phyloP scores from a whole-genome alignment of 257 asterid species.

The Buddleja alternifolia region DNA sequence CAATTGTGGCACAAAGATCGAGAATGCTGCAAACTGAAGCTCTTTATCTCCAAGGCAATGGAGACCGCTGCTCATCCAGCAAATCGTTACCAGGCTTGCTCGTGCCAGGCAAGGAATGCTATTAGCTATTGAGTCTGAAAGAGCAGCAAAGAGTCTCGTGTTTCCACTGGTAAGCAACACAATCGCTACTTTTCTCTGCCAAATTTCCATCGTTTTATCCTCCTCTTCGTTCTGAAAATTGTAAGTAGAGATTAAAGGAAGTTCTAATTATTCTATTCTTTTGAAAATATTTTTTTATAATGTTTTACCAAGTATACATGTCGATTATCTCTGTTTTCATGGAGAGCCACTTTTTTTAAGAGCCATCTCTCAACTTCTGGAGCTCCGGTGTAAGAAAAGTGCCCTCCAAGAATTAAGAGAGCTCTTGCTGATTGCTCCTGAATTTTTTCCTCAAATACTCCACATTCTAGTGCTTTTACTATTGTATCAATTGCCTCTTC shows the following conservation, averaged over 20 bases:
- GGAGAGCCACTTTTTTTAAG: conserved; percentile 58
- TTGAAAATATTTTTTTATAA: too few species aligned
- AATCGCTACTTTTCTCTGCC: conserved; percentile 61
- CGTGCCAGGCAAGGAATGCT: conserved; percentile 75
- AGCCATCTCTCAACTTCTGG: conserved; percentile 62
- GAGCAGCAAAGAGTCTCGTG: conserved; percentile 52
- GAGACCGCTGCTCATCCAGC: conserved; percentile 68
- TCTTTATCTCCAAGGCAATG: conserved; percentile 42
- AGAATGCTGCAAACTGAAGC: conserved; percentile 49
- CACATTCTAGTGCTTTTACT: conserved; percentile 50
- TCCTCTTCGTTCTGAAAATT: conserved; percentile 57
- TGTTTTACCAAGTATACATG: conserved; percentile 37
- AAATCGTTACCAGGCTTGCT: conserved; percentile 68
- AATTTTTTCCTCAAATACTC: conserved; percentile 51
- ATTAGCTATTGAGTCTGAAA: conserved; percentile 60
- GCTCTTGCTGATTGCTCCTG: conserved; percentile 68
- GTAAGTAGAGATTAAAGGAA: neutral
- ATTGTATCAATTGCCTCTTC: conserved; percentile 77
- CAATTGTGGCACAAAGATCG: conserved; percentile 54
- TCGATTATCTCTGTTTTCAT: conserved; percentile 31
- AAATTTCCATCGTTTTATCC: conserved; percentile 46
- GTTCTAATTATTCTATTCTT: neutral
- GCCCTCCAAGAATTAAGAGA: conserved; percentile 70
- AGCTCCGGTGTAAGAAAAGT: conserved; percentile 72
- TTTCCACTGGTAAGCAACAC: conserved; percentile 51